A percentile compares a stretch with the other conserved stretches of the same genome.
phyloP scores from a whole-genome alignment of 768 basidiomycete genomes.

The Tricholoma terreum region DNA sequence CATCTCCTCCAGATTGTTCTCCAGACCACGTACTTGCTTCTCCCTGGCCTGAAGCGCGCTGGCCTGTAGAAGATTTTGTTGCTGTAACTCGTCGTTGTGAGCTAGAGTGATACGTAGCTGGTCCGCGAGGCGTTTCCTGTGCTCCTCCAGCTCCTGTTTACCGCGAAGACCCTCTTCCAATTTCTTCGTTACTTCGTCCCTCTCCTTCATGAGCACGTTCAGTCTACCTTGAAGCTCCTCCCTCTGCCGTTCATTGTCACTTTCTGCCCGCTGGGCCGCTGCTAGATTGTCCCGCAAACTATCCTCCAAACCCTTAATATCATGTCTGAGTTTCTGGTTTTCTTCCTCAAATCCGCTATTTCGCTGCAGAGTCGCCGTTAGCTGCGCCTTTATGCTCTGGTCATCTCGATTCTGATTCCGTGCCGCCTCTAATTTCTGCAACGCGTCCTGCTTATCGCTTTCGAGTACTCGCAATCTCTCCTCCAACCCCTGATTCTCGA shows the following conservation, averaged over 20 bases:
- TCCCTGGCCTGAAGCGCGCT: conserved; percentile 9
- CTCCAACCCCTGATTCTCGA: background rate
- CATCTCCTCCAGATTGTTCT: conserved; percentile 4
- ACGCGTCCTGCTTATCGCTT: background rate
- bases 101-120: background rate
- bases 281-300: background rate
- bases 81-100: background rate
- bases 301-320: background rate
- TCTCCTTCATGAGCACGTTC: background rate
- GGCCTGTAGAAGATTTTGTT: background rate
- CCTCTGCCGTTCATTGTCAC: conserved; percentile 5
- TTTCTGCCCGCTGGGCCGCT: background rate
- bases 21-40: conserved; percentile 11
- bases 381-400: background rate
- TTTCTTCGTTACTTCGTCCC: background rate
- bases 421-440: background rate
- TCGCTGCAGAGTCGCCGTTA: background rate
- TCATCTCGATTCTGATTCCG: background rate
- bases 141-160: background rate
- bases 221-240: background rate
- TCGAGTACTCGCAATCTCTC: background rate
- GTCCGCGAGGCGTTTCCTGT: background rate
- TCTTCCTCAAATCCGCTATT: background rate
- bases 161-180: background rate
- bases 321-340: background rate